Evolutionary conservation across 202 grass and related monocot genomes (phyloP), one percentile per base, ranked within the genome.

Genomic region (Elaeis oleifera): DNA sequence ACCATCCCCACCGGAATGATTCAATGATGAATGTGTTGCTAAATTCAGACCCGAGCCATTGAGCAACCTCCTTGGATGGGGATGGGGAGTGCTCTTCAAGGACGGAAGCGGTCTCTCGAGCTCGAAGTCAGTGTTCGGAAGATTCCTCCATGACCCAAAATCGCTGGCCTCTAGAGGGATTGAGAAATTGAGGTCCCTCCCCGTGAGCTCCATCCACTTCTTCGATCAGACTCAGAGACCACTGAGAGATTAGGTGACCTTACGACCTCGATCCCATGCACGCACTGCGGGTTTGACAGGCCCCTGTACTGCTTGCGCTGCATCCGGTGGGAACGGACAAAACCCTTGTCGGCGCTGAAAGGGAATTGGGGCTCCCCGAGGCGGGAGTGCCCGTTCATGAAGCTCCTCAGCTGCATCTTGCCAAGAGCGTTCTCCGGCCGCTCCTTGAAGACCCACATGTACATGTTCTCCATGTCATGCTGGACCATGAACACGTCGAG

Each of bases 381-480:
- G 64, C 90, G 85, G 0, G 90, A 95, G 71, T 95, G 90, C 18
- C 90, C 90, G n/a, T 95, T 95, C 90, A 95, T 95, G 77, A 85
- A 95, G 66, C 90, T 95, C 69, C 90, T 74, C 23, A 95, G 81
- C 70, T 95, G 90, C 90, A 95, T 95, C 80, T 95, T 95, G 51
- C 90, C 90, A 23, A 95, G 83, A 58, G 90, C 83, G 74, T 95
- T 95, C 76, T 95, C 90, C 0, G 90, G 75, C 28, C 80, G 75
- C 53, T 90, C 86, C 71, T 90, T 95, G 64, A 95, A 95, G 63
- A 78, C 80, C 90, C 90, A 90, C 90, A 90, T 95, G 64, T 90
- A 95, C 86, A 90, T 90, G 83, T 95, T 95, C 80, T 95, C 90
- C 90, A 95, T 90, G 64, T 95, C 90, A 15, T 95, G 90, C 74